phyloP scores from a whole-genome alignment of 345 rosid species.

The Ricinus communis region DNA sequence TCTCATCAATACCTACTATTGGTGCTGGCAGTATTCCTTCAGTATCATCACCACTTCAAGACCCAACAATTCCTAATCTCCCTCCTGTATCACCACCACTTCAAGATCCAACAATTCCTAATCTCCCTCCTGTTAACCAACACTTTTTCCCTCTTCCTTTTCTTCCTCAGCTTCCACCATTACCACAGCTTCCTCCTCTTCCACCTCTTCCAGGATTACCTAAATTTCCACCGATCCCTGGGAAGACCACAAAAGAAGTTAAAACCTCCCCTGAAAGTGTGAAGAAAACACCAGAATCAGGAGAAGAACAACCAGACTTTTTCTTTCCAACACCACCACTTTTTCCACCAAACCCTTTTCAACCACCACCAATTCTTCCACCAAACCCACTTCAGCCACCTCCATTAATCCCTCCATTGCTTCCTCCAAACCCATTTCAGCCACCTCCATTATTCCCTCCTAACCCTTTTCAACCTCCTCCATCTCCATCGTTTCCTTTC shows the following conservation, averaged over 20 bases:
- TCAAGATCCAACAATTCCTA: slow-evolving; percentile 34
- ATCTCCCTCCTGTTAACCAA: slow-evolving; percentile 21
- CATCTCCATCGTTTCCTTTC: slow-evolving; percentile 37
- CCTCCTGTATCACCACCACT: slow-evolving; percentile 44
- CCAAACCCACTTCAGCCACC: slow-evolving; percentile 26
- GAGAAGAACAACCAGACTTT: not conserved
- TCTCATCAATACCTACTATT: not conserved
- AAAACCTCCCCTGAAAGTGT: slow-evolving; percentile 7
- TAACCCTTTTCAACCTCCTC: slow-evolving; percentile 30
- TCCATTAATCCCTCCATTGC: slow-evolving; percentile 10
- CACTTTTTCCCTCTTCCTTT: slow-evolving; percentile 38
- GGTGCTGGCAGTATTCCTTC: slow-evolving; percentile 7
- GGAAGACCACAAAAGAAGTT: slow-evolving; percentile 14
- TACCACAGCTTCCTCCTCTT: slow-evolving; percentile 51
- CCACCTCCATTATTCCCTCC: slow-evolving; percentile 23
- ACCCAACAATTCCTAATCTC: slow-evolving; percentile 27
- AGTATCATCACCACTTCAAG: slow-evolving; percentile 36
- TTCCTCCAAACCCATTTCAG: slow-evolving; percentile 22
- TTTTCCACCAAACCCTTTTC: slow-evolving; percentile 31
- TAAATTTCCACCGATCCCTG: slow-evolving; percentile 43
- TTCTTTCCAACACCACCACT: slow-evolving; percentile 21
- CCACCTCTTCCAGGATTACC: slow-evolving; percentile 48
- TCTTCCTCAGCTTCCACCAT: slow-evolving; percentile 43
- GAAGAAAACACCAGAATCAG: slow-evolving; percentile 5
- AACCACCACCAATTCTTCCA: slow-evolving; percentile 19